Evolutionary conservation across 108 stramenopile genomes (phyloP), one percentile per base, ranked within the genome.

Genomic region (Skeletonema grethae): DNA sequence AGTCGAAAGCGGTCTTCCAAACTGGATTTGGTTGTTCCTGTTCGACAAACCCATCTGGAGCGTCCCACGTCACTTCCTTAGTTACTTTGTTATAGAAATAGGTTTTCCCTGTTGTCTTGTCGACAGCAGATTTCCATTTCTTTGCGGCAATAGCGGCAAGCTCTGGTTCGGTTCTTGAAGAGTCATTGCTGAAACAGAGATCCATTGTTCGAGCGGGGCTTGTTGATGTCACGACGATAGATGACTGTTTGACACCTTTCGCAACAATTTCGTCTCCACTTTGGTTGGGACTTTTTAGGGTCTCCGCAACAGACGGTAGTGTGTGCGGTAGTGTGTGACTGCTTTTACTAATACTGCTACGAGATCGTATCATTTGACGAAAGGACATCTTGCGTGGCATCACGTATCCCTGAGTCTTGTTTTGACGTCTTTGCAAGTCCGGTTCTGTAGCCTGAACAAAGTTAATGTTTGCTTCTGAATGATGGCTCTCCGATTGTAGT

Each of bases 21-120:
- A 20, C 0, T 50, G 48, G 48, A 4, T 18, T 6, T 7, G 22
- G 6, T 4, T 0, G 20, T n/a, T 53, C 9, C 50, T 24, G 8
- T 22, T 53, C 50, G 22, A 53, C 15, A 53, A 53, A 24, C 22
- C 22, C 50, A 0, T 7, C 50, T 9, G 50, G 50, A 3, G 50
- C 22, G 5, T 50, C 64, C 70, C 70, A 72, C 2, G 45, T 72
- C 10, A 65, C 64, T 53, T 72, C 70, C 32, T 48, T 65, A 9
- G 70, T 72, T 18, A 61, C 5, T 10, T 45, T 72, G 70, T 72
- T 72, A 32, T 72, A 72, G 70, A 25, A 72, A 32, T 72, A 72
- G 7, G 70, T 60, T 45, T 66, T 72, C 13, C 70, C 70, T 30
- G 45, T 65, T 41, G 11, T 24, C 62, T 65, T 45, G 32, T 72